Percentiles rank a stretch among this genome's conserved stretches.
Evolutionary conservation across 768 basidiomycete genomes (phyloP).

Genomic region (Strobilomyces echinocephalus): DNA sequence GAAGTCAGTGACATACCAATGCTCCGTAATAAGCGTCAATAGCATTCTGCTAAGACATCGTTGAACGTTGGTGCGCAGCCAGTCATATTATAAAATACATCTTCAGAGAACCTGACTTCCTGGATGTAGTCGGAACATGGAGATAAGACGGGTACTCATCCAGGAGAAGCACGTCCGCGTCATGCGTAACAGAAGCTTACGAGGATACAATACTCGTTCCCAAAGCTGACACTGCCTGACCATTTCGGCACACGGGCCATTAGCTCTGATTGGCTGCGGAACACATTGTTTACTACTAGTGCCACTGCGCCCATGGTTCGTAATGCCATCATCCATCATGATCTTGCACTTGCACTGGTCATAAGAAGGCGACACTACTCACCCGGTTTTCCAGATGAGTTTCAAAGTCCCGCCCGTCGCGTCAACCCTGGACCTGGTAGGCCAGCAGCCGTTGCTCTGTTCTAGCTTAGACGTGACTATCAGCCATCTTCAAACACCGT

Average conservation of each 20-base stretch:
- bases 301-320: too few species aligned
- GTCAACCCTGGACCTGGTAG: too few species aligned
- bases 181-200: slow-evolving; percentile 23
- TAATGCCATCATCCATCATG: too few species aligned
- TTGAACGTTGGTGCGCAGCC: slow-evolving; percentile 18
- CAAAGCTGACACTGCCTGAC: slow-evolving; percentile 15
- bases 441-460: too few species aligned
- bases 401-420: too few species aligned
- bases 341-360: too few species aligned
- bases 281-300: neutral
- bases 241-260: slow-evolving; percentile 20
- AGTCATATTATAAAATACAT: slow-evolving; percentile 20
- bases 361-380: too few species aligned
- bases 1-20: slow-evolving; percentile 14
- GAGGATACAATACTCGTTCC: slow-evolving; percentile 22
- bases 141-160: slow-evolving; percentile 11
- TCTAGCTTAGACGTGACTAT: too few species aligned
- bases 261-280: slow-evolving; percentile 19
- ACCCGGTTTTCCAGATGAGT: too few species aligned
- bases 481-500: too few species aligned
- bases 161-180: slow-evolving; percentile 19
- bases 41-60: slow-evolving; percentile 17
- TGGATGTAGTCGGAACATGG: slow-evolving; percentile 9
- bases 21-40: slow-evolving; percentile 17
- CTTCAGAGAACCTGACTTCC: slow-evolving; percentile 13